Conservation (phyloP, 2,329 filamentous ascomycete genomes). For the Furcasterigmium sp. region DNA sequence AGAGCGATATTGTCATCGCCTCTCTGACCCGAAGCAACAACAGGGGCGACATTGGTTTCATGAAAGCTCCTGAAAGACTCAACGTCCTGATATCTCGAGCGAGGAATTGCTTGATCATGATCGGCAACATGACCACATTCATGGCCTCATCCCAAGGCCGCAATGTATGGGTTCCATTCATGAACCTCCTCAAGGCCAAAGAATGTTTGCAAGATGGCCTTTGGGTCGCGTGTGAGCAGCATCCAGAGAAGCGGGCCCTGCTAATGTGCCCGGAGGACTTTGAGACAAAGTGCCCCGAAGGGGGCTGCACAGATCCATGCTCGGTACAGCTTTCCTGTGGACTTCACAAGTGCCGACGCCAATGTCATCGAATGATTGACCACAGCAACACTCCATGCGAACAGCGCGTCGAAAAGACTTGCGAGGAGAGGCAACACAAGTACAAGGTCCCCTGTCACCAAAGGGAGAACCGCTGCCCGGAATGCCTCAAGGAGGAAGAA, state of each 20-base stretch:
- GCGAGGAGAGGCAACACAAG: slow-evolving; percentile 46
- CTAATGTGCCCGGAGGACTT: slow-evolving; percentile 53
- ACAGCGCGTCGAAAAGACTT: slow-evolving; percentile 35
- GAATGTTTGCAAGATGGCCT: slow-evolving; percentile 55
- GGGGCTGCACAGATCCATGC: slow-evolving; percentile 63
- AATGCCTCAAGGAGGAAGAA: slow-evolving; percentile 46
- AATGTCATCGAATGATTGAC: slow-evolving; percentile 58
- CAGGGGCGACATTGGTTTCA: slow-evolving; percentile 63
- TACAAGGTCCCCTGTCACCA: slow-evolving; percentile 39
- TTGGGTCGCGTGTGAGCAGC: slow-evolving; percentile 54
- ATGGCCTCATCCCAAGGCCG: slow-evolving; percentile 51
- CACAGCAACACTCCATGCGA: slow-evolving; percentile 43
- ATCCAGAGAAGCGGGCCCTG: slow-evolving; percentile 42
- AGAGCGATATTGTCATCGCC: slow-evolving; percentile 65
- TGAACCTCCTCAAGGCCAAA: slow-evolving; percentile 47
- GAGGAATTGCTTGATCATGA: slow-evolving; percentile 59
- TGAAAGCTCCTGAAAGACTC: slow-evolving; percentile 58
- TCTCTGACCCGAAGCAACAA: slow-evolving; percentile 64
- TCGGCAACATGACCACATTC: slow-evolving; percentile 67
- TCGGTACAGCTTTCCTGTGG: slow-evolving; percentile 47
- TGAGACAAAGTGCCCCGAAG: slow-evolving; percentile 57
- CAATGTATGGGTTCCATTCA: slow-evolving; percentile 51
- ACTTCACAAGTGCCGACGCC: slow-evolving; percentile 50
- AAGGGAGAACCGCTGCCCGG: slow-evolving; percentile 33
- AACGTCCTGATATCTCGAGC: slow-evolving; percentile 69